These are phyloP conservation scores for Irpex sp. DNA, from an alignment of 1,284 basidiomycete species.

Conservation along the genomic window DNA sequence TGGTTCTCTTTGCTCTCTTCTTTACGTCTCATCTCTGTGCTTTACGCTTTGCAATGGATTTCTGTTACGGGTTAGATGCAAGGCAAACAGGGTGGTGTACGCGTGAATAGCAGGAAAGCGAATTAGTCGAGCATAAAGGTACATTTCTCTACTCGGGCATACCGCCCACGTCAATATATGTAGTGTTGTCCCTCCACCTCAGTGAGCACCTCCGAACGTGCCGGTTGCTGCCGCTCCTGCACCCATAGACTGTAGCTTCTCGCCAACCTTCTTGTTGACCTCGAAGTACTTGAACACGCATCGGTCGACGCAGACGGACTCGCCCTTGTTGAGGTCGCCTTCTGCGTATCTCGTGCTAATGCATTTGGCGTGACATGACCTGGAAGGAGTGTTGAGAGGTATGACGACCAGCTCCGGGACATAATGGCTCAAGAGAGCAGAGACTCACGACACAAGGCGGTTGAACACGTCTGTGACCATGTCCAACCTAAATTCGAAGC, in stretches of 20 bases:
- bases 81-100: background rate
- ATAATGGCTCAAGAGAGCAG: background rate
- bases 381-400: conserved; percentile 23
- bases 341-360: conserved; percentile 85
- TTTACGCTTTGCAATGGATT: conserved; percentile 7
- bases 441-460: conserved; percentile 73
- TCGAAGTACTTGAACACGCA: conserved; percentile 92
- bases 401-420: conserved; percentile 3
- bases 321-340: conserved; percentile 94
- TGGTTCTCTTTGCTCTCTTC: background rate
- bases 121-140: conserved; percentile 23
- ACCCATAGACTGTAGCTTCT: conserved; percentile 62
- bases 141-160: conserved; percentile 10
- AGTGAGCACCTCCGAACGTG: conserved; percentile 22
- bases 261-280: conserved; percentile 95
- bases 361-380: conserved; percentile 86
- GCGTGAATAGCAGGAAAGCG: background rate
- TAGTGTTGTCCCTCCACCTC: conserved; percentile 5
- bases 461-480: conserved; percentile 95
- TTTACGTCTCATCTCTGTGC: background rate
- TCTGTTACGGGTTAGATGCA: background rate
- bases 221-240: conserved; percentile 24
- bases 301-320: conserved; percentile 97
- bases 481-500: conserved; percentile 56
- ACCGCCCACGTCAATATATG: background rate